Conservation (phyloP, 2,329 filamentous ascomycete genomes). For the Westerdykella aurantiaca region DNA sequence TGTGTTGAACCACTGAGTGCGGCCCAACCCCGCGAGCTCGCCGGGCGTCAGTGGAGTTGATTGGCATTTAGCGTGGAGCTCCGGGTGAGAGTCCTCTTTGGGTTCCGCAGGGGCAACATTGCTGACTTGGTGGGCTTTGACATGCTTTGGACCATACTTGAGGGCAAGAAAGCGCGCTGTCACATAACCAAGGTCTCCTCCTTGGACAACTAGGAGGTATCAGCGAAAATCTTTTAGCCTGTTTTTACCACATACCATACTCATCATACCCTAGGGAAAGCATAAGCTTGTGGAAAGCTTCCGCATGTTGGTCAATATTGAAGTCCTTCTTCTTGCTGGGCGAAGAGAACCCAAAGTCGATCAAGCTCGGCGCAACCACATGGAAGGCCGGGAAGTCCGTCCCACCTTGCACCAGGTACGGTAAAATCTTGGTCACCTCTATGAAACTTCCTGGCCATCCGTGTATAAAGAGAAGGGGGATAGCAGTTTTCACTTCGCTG, state of each 20-base stretch:
- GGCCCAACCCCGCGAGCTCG: conserved; percentile 4
- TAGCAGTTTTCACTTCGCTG: conserved; percentile 45
- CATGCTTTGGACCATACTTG: conserved; percentile 1
- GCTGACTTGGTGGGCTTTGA: conserved; percentile 6
- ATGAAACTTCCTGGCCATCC: conserved; percentile 63
- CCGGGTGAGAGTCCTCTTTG: background rate
- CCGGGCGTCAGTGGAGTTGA: background rate
- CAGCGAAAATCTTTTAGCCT: conserved; percentile 42
- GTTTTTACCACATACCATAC: conserved; percentile 48
- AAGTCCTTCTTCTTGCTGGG: conserved; percentile 32
- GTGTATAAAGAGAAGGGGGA: conserved; percentile 60
- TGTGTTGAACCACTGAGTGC: conserved; percentile 40
- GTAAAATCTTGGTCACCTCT: conserved; percentile 56
- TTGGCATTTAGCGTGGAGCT: conserved; percentile 2
- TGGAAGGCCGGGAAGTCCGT: conserved; percentile 4
- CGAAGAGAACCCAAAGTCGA: conserved; percentile 1
- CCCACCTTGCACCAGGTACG: conserved; percentile 23
- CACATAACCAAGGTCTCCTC: conserved; percentile 52
- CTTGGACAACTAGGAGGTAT: conserved; percentile 41
- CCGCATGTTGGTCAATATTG: conserved; percentile 51
- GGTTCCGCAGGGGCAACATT: conserved; percentile 3
- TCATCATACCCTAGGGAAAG: conserved; percentile 55
- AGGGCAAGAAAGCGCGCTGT: conserved; percentile 37
- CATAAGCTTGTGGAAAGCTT: conserved; percentile 61
- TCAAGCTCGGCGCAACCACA: background rate